Evolutionary conservation across 129 eudicot genomes (phyloP), one percentile per base, ranked within the genome.

Genomic region (Flaveria sonorensis): DNA sequence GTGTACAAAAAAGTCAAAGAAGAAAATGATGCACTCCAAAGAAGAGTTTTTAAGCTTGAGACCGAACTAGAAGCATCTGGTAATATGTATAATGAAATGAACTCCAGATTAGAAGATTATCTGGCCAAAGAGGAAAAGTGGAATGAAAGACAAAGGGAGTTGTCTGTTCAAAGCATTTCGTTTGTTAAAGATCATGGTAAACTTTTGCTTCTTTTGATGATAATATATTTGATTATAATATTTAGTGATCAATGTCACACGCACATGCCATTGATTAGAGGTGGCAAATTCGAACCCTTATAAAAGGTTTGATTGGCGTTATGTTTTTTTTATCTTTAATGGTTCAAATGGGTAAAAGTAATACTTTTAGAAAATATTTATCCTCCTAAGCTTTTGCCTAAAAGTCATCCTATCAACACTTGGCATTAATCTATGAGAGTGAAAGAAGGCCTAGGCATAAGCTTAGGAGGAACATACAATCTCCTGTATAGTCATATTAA

Each of bases 91-190:
- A 62, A 79, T 12, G 92, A 88, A 76, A 73, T 88, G 79, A 85
- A 62, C 62, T 28, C 77, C 71, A 81, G 76, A 71, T 71, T 88
- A 68, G 86, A 78, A 74, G 85, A 83, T 52, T 85, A 84, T 83
- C 75, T 23, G 78, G 85, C 60, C 30, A 78, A 82, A 72, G 94
- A 86, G 80, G 85, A 52, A 21, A 75, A 63, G 1, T 55, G 65
- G 85, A 84, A 77, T 75, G 86, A 82, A 68, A 88, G 87, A 81
- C 92, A 90, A 77, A 83, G 56, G 36, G 90, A 90, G 70, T 70
- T 83, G 53, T 80, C 87, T 73, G 75, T 68, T 68, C 75, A 66
- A 73, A 73, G 79, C 64, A 64, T 21, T 72, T 51, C 68, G 6
- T 55, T 59, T 55, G 63, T 66, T 73, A 73, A 73, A 68, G 62